These are phyloP conservation scores for Plasmodium fragile DNA, from an alignment of 169 alveolate species.

Conservation along the genomic window DNA sequence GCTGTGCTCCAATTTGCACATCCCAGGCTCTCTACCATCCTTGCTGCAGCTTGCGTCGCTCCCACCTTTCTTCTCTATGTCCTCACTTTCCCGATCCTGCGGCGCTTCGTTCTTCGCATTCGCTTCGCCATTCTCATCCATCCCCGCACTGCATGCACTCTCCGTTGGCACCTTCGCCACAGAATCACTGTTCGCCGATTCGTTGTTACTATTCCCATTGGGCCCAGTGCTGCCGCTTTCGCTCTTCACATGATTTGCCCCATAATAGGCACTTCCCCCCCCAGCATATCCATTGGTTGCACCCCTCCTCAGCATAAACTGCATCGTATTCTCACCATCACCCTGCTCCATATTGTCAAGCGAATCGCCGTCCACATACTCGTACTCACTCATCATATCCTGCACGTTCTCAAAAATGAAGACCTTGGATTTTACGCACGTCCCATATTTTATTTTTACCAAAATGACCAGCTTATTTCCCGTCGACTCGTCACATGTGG, in stretches of 20 bases:
- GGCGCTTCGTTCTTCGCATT: neutral
- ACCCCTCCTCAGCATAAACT: neutral
- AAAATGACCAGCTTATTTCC: constrained; percentile 41
- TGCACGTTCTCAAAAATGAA: constrained; percentile 46
- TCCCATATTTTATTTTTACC: constrained; percentile 29
- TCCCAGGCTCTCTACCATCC: neutral
- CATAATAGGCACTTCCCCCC: neutral
- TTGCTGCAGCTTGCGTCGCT: neutral
- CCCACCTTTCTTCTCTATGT: neutral
- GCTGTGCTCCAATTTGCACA: constrained; percentile 12
- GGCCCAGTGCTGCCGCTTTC: constrained; percentile 5
- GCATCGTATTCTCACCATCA: constrained; percentile 1
- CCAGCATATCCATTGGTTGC: neutral
- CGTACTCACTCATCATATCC: constrained; percentile 30
- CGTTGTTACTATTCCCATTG: neutral
- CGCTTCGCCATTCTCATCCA: neutral
- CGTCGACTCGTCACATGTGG: neutral
- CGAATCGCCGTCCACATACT: neutral
- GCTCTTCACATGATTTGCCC: neutral
- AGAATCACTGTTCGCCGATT: constrained; percentile 11
- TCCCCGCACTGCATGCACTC: neutral
- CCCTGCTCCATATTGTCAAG: neutral
- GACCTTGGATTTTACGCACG: constrained; percentile 47
- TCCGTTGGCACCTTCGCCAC: neutral
- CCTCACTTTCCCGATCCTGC: neutral